These are phyloP conservation scores for Neurospora sp. DNA, from an alignment of 2,329 filamentous ascomycete species.

Conservation along the genomic window DNA sequence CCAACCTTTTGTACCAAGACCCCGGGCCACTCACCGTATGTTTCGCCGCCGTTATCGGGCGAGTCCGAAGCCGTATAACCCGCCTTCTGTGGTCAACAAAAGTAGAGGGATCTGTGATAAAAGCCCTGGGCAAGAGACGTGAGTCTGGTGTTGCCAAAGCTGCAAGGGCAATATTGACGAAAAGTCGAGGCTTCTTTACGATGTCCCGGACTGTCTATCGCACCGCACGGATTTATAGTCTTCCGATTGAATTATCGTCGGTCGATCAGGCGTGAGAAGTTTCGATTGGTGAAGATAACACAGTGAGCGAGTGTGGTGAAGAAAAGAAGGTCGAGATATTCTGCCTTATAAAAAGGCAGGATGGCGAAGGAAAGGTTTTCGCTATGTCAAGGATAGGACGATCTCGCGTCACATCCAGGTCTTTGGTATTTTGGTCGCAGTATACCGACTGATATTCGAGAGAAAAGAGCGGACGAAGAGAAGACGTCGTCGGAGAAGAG, in stretches of 20 bases:
- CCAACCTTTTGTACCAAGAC: neutral
- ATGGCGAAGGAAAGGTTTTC: neutral
- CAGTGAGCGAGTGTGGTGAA: neutral
- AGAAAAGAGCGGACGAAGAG: neutral
- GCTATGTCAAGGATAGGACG: neutral
- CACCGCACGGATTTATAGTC: neutral
- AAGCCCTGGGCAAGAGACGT: neutral
- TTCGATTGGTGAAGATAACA: neutral
- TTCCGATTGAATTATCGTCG: neutral
- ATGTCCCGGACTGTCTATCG: neutral
- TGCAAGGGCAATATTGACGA: neutral
- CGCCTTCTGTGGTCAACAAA: neutral
- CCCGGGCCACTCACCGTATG: neutral
- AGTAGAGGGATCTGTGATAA: neutral
- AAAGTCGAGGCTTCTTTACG: neutral
- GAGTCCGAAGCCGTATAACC: neutral
- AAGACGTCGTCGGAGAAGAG: neutral
- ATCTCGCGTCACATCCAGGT: too few species aligned
- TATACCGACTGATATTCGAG: neutral
- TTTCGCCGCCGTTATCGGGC: neutral
- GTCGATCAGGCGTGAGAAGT: neutral
- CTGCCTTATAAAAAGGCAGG: neutral
- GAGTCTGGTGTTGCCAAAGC: neutral
- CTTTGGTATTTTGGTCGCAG: neutral
- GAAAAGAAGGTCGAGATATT: neutral